Percentiles rank a stretch among this genome's conserved stretches.
These are phyloP conservation scores for Aphanomyces cochlioides DNA, from an alignment of 352 stramenopile genomes.

Conservation along the genomic window DNA sequence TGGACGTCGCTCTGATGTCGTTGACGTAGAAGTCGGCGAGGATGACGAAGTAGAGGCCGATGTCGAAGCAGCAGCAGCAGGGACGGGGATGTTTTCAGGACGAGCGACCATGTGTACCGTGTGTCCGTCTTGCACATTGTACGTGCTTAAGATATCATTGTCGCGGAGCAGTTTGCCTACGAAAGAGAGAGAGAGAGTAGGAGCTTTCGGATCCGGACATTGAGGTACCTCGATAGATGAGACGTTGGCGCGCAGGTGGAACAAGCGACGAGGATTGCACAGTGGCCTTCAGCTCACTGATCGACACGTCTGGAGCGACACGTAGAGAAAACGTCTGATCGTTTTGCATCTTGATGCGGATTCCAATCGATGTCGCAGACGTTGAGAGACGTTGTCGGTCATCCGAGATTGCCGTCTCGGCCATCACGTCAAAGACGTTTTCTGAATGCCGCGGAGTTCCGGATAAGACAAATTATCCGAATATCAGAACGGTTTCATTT, in stretches of 20 bases:
- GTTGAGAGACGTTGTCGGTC: background rate
- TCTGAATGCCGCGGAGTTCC: background rate
- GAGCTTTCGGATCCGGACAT: background rate
- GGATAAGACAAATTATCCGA: background rate
- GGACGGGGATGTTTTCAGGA: constrained; percentile 26
- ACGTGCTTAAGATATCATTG: constrained; percentile 53
- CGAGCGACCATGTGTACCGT: constrained; percentile 90
- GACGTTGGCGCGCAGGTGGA: constrained; percentile 60
- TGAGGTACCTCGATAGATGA: constrained; percentile 84
- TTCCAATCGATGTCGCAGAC: constrained; percentile 20
- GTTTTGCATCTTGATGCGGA: constrained; percentile 74
- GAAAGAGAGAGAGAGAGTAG: background rate
- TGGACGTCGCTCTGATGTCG: background rate
- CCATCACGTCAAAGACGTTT: no score
- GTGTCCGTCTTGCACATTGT: constrained; percentile 89
- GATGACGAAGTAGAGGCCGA: background rate
- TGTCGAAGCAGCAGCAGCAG: background rate
- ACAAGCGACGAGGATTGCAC: constrained; percentile 58
- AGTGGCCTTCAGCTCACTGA: constrained; percentile 60
- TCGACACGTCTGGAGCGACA: constrained; percentile 40
- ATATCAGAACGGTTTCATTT: no score
- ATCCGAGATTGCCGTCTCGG: no score
- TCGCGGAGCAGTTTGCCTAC: constrained; percentile 85
- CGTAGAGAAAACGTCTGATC: constrained; percentile 71
- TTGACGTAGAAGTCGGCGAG: background rate